Evolutionary conservation across 495 filamentous ascomycete species (phyloP), one percentile per base, ranked within the genome.

Genomic region (Penicillium macrosclerotiorum): DNA sequence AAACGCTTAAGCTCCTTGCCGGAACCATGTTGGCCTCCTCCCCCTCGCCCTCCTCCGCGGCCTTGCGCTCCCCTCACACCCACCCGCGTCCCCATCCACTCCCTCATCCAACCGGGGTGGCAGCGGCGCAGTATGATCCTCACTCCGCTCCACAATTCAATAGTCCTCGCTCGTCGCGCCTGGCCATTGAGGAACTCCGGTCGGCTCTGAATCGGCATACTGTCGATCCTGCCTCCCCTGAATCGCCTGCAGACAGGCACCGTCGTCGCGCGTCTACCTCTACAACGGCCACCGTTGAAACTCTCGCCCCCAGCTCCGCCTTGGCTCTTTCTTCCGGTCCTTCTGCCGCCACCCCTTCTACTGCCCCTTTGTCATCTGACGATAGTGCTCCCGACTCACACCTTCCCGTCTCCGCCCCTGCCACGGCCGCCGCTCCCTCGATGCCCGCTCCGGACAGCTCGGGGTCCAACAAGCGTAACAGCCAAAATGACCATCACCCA

Each of bases 101-200:
- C 22, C 42, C 42, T 45, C 33, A 17, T 14, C 34, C 33, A 22
- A 26, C 43, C 13, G 49, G 49, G 37, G n/a, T n/a, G n/a, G 44
- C 45, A 27, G 41, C 25, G 11, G 40, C 36, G 34, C 63, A 52
- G 20, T 69, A 69, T 72, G 68, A 72, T 29, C 59, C 62, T 51
- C 45, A 51, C 46, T 49, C 53, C 37, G 55, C 42, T 59, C 64
- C 61, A 52, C 49, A 67, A 50, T 59, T 65, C 54, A 64, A 53
- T 59, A 65, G 63, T 52, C 64, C 62, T 41, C 62, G 61, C 42
- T 69, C 63, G 24, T 69, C 69, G 25, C 72, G 67, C 45, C 38
- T 71, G 55, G 69, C 68, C 52, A 70, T 75, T 61, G 69, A 75
- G 57, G 72, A 75, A 59, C 63, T 75, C 25, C 72, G 72, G 14